Base-by-base conservation (phyloP, 805 yeast species). In the Yamadazyma insecticola region DNA sequence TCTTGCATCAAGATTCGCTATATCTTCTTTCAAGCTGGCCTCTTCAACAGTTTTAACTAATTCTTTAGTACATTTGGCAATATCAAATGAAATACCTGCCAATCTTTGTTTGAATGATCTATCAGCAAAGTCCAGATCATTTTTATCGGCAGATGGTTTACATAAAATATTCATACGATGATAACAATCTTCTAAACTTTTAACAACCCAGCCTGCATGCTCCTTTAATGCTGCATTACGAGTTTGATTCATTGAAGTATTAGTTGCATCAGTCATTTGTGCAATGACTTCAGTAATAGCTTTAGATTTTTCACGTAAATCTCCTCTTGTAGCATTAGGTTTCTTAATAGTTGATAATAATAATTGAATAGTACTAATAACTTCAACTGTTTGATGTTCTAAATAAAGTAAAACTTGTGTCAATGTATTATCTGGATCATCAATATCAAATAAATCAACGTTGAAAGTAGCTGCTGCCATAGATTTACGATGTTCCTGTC, bases 21-120 rank as follows among this genome's bases (percentile, higher is more conserved):
- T 83, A 48, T 88, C 96, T 44, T 82, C 89, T 48, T 81, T 81
- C 47, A 89, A 64, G 50, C 89, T 82, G 15, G 95, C 95, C 53
- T 89, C 97, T 54, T 90, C 97, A 4, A 90, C 96, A 1, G 95
- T 85, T 62, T 89, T 89, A 13, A 90, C 97, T 51, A 90, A 71
- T 57, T 90, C 97, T 56, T 89, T 90, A 4, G 97, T 90, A 55
- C 95, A 83, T 58, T 90, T 88, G 15, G 97, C 97, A 60, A 90
- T 85, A 55, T 90, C 97, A 62, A 88, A 90, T 17, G 96, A 90
- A 44, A 89, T 82, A 2, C 97, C 97, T 0, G 97, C 97, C 43
- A 90, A 74, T 49, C 97, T 75, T 58, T 90, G 97, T 58, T 86
- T 86, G 63, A 87, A 81, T 46, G 83, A 83, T 55, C 84, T 82